phyloP scores from a whole-genome alignment of 306 rosid species.

The Cicer yamashitae region DNA sequence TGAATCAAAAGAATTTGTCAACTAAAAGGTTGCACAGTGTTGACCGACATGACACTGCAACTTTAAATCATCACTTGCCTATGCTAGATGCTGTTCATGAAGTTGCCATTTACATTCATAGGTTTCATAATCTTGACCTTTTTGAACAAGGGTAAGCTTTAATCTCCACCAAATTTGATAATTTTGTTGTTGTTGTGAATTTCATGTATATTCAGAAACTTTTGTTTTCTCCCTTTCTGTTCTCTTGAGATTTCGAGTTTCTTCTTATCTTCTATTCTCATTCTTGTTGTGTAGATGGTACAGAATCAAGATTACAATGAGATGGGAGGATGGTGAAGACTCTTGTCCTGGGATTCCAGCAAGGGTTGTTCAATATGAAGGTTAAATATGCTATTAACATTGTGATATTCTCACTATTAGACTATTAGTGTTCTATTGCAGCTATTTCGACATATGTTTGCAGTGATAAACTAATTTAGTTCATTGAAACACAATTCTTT shows the following conservation, averaged over 20 bases:
- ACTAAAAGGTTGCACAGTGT: slow-evolving; percentile 72
- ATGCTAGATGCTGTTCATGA: slow-evolving; percentile 78
- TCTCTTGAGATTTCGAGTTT: background rate
- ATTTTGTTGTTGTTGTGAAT: no score
- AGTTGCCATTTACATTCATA: slow-evolving; percentile 85
- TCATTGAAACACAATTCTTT: no score
- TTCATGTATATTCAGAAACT: background rate
- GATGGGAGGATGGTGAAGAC: slow-evolving; percentile 72
- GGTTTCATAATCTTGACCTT: slow-evolving; percentile 96
- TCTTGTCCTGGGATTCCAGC: slow-evolving; percentile 83
- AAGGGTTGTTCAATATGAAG: slow-evolving; percentile 95
- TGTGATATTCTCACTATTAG: slow-evolving; percentile 29
- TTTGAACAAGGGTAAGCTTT: slow-evolving; percentile 82
- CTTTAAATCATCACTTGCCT: slow-evolving; percentile 56
- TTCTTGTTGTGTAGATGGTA: slow-evolving; percentile 70
- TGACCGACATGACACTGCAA: slow-evolving; percentile 54
- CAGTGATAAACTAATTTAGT: slow-evolving; percentile 6
- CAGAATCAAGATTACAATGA: slow-evolving; percentile 79
- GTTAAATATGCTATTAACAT: slow-evolving; percentile 48
- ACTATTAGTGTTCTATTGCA: slow-evolving; percentile 31
- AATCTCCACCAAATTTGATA: background rate
- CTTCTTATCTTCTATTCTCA: background rate
- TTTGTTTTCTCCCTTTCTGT: background rate
- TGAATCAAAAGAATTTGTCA: slow-evolving; percentile 62
- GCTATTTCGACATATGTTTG: slow-evolving; percentile 32